Conservation (phyloP, 2,329 filamentous ascomycete species). For the Anthostomella pinea region DNA sequence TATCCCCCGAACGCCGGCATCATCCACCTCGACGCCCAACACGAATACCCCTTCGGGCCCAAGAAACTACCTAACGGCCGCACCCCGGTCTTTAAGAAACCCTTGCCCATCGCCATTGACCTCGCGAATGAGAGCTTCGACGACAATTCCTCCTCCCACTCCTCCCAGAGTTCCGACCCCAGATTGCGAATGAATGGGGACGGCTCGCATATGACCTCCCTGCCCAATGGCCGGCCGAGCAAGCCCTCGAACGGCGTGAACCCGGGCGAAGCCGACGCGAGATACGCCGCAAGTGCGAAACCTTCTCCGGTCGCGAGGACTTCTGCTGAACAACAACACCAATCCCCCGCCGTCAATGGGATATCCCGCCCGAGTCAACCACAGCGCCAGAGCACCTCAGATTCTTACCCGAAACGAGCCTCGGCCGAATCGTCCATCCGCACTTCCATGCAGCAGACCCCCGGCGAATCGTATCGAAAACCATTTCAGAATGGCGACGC, state of each 20-base stretch:
- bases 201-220: conserved; percentile 49
- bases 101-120: conserved; percentile 33
- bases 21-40: conserved; percentile 27
- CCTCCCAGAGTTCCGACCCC: conserved; percentile 49
- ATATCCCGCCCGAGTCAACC: conserved; percentile 11
- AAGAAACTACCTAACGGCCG: conserved; percentile 22
- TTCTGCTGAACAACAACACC: too few relatives aligned
- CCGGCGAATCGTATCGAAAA: conserved; percentile 32
- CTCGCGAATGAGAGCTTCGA: conserved; percentile 49
- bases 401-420: conserved; percentile 30
- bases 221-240: conserved; percentile 53
- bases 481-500: conserved; percentile 30
- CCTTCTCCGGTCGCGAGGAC: conserved; percentile 11
- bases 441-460: conserved; percentile 31
- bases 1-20: conserved; percentile 29
- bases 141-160: conserved; percentile 52
- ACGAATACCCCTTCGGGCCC: conserved; percentile 32
- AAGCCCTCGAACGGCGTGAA: conserved; percentile 32
- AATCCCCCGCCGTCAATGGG: conserved; percentile 13
- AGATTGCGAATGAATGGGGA: conserved; percentile 43
- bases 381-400: conserved; percentile 29
- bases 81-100: conserved; percentile 33
- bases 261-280: conserved; percentile 34
- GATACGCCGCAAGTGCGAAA: conserved; percentile 26
- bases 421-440: conserved; percentile 34